These are phyloP conservation scores for Acanthamoeba castellanii DNA, from an alignment of 208 protist species.

Conservation along the genomic window DNA sequence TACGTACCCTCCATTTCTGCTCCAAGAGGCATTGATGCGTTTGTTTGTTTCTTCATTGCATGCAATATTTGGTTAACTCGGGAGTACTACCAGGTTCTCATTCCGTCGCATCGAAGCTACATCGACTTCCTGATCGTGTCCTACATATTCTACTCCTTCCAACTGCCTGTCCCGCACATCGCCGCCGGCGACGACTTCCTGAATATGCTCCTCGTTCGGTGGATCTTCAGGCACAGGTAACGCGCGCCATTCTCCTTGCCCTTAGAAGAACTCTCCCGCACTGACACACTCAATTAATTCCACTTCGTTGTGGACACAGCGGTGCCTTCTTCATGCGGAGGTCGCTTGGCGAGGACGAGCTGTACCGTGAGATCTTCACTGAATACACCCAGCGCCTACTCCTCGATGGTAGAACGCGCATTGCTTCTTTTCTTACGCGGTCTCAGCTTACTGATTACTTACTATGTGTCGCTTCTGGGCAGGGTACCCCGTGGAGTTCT, in stretches of 20 bases:
- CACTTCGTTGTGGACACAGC: neutral
- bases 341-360: slow-evolving; percentile 81
- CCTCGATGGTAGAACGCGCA: slow-evolving; percentile 20
- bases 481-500: slow-evolving; percentile 81
- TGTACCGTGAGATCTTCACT: slow-evolving; percentile 82
- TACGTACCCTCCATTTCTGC: neutral
- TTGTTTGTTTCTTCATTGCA: neutral
- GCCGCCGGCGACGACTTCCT: slow-evolving; percentile 84
- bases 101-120: slow-evolving; percentile 83
- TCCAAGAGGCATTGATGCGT: neutral
- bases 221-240: slow-evolving; percentile 79
- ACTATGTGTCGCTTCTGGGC: neutral
- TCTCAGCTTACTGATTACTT: neutral
- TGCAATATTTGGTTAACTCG: neutral
- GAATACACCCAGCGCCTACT: slow-evolving; percentile 81
- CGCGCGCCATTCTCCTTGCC: neutral
- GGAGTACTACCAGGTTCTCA: slow-evolving; percentile 47
- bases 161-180: slow-evolving; percentile 81
- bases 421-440: neutral
- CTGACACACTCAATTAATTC: neutral
- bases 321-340: slow-evolving; percentile 84
- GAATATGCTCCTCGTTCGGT: slow-evolving; percentile 75
- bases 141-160: slow-evolving; percentile 79
- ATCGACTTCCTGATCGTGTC: slow-evolving; percentile 85
- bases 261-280: neutral